Evolutionary conservation across 768 basidiomycete genomes (phyloP).

Genomic region (Porpolomopsis calyptriformis): DNA sequence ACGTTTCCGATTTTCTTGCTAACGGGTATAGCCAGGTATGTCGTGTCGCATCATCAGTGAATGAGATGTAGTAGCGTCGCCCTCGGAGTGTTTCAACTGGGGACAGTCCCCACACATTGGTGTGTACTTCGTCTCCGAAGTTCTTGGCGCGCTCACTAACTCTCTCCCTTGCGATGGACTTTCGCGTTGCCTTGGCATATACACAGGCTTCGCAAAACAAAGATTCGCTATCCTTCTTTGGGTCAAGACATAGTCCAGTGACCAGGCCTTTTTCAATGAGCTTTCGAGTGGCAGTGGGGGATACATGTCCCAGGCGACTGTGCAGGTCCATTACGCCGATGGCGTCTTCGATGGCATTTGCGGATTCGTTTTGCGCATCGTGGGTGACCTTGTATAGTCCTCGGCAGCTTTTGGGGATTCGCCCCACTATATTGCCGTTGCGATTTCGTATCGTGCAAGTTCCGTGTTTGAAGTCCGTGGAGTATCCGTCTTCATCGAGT

Average conservation of each 20-base stretch:
- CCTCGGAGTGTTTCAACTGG: slow-evolving; percentile 10
- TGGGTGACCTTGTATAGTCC: background rate
- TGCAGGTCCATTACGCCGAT: background rate
- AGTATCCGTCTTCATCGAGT: background rate
- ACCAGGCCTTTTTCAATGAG: slow-evolving; percentile 16
- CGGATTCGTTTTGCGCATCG: background rate
- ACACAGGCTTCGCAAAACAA: slow-evolving; percentile 21
- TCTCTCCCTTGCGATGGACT: slow-evolving; percentile 10
- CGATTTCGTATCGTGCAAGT: background rate
- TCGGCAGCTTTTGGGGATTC: background rate
- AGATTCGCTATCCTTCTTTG: slow-evolving; percentile 6
- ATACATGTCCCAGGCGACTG: slow-evolving; percentile 16
- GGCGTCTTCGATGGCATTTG: background rate
- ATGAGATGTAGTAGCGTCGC: slow-evolving; percentile 18
- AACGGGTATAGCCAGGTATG: slow-evolving; percentile 11
- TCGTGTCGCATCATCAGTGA: slow-evolving; percentile 18
- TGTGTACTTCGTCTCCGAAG: slow-evolving; percentile 16
- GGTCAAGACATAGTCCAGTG: slow-evolving; percentile 15
- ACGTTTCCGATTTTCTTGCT: slow-evolving; percentile 15
- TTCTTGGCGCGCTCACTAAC: background rate
- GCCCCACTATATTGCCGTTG: background rate
- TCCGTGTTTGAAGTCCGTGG: background rate
- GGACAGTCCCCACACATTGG: slow-evolving; percentile 28
- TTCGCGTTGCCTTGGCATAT: slow-evolving; percentile 18
- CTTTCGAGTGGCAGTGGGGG: slow-evolving; percentile 10